A percentile compares a stretch with the other conserved stretches of the same genome.
Evolutionary conservation across 208 protist species (phyloP).

Genomic region (Wallacemonas sp.): DNA sequence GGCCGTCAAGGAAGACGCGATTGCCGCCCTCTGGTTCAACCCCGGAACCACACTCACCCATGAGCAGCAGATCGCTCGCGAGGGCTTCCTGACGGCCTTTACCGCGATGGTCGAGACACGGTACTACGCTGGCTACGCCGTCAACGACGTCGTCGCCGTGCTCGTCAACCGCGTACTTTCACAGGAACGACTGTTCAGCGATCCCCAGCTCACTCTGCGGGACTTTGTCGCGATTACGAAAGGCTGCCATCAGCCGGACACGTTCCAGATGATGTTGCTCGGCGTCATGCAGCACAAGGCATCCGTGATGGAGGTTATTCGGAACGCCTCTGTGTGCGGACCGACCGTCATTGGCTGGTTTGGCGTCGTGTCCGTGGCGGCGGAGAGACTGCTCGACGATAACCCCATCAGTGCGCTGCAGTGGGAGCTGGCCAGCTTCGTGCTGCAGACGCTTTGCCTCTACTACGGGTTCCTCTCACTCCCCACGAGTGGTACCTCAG

Average conservation of each 20-base stretch:
- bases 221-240: constrained; percentile 65
- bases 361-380: constrained; percentile 39
- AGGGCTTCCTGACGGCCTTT: constrained; percentile 53
- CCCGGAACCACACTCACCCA: background rate
- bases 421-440: constrained; percentile 58
- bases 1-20: constrained; percentile 48
- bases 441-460: constrained; percentile 38
- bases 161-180: constrained; percentile 41
- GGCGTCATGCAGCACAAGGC: constrained; percentile 27
- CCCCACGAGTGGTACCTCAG: background rate
- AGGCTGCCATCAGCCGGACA: constrained; percentile 65
- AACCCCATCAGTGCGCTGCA: constrained; percentile 29
- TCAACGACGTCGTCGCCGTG: constrained; percentile 36
- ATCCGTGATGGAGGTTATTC: constrained; percentile 30
- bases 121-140: constrained; percentile 64
- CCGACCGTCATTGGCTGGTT: constrained; percentile 48
- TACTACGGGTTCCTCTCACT: constrained; percentile 36
- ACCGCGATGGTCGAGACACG: constrained; percentile 72
- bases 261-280: constrained; percentile 51
- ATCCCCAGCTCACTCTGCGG: constrained; percentile 33
- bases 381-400: constrained; percentile 40
- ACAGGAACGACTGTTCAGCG: constrained; percentile 19
- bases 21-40: constrained; percentile 34
- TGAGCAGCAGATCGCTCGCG: constrained; percentile 34
- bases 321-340: constrained; percentile 15